A percentile compares a stretch with the other conserved stretches of the same genome.
These are phyloP conservation scores for Lasiosphaeria miniovina DNA, from an alignment of 495 filamentous ascomycete genomes.

Conservation along the genomic window DNA sequence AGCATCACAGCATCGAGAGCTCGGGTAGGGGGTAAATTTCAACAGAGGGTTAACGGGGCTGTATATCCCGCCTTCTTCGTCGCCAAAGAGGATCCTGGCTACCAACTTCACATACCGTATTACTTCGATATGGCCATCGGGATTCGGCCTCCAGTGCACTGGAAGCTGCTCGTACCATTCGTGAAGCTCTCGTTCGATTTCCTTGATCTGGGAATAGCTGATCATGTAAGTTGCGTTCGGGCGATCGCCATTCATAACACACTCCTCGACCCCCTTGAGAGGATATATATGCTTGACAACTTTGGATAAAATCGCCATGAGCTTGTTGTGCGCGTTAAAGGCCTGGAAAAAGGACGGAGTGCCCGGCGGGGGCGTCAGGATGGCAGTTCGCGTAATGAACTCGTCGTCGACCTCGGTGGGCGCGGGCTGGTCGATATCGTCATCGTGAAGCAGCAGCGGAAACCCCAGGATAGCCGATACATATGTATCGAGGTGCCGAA, in stretches of 20 bases:
- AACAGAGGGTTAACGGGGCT: too few relatives aligned
- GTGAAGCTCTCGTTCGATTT: conserved; percentile 84
- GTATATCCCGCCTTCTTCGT: too few relatives aligned
- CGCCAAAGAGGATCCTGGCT: not conserved
- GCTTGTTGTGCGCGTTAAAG: conserved; percentile 76
- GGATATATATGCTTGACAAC: conserved; percentile 90
- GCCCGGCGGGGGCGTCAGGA: conserved; percentile 72
- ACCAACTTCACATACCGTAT: conserved; percentile 60
- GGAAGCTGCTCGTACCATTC: conserved; percentile 81
- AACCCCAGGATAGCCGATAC: conserved; percentile 86
- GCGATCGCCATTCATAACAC: conserved; percentile 38
- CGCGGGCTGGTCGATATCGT: conserved; percentile 89
- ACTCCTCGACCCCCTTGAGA: conserved; percentile 67
- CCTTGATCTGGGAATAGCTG: conserved; percentile 81
- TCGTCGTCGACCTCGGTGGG: conserved; percentile 87
- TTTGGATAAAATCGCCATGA: conserved; percentile 77
- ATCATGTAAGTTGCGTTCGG: conserved; percentile 66
- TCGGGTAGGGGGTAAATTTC: too few relatives aligned
- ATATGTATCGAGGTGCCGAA: conserved; percentile 92
- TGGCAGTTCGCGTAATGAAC: conserved; percentile 75
- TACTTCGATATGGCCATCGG: conserved; percentile 68
- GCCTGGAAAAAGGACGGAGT: conserved; percentile 72
- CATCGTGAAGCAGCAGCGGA: conserved; percentile 76
- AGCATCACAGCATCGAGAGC: conserved; percentile 5
- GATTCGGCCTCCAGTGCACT: conserved; percentile 67